Percentiles rank a stretch among this genome's conserved stretches.
phyloP scores from a whole-genome alignment of 2,329 filamentous ascomycete genomes.

The Torrubiella hemipterigena region DNA sequence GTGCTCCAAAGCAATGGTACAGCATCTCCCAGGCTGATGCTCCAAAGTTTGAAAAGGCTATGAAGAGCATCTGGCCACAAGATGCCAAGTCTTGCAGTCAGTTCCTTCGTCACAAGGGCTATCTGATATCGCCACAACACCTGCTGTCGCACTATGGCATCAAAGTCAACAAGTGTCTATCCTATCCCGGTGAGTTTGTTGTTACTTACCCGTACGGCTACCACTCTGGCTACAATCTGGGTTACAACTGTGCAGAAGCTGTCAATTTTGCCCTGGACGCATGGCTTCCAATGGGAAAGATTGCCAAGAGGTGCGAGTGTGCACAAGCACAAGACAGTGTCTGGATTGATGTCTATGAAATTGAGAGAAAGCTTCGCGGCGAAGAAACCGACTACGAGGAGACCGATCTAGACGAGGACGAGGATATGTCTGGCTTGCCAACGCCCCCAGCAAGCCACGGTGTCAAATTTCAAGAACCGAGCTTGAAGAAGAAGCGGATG shows the following conservation, averaged over 20 bases:
- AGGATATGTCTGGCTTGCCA: slow-evolving; percentile 55
- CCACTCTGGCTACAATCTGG: slow-evolving; percentile 93
- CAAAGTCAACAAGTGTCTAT: slow-evolving; percentile 89
- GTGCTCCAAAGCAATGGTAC: slow-evolving; percentile 98
- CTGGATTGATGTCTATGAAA: slow-evolving; percentile 94
- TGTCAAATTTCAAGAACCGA: slow-evolving; percentile 48
- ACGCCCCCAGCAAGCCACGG: slow-evolving; percentile 68
- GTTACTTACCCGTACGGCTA: slow-evolving; percentile 98
- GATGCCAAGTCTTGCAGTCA: slow-evolving; percentile 94
- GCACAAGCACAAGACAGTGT: slow-evolving; percentile 92
- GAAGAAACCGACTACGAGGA: slow-evolving; percentile 79
- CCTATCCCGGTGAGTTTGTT: slow-evolving; percentile 94
- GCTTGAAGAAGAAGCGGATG: slow-evolving; percentile 46
- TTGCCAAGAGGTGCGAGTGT: slow-evolving; percentile 94
- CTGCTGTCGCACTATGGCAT: slow-evolving; percentile 84
- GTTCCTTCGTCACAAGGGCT: slow-evolving; percentile 94
- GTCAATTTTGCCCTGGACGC: slow-evolving; percentile 96
- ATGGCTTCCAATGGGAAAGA: slow-evolving; percentile 89
- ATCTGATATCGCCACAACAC: slow-evolving; percentile 84
- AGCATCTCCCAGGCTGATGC: slow-evolving; percentile 96
- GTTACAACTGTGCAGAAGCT: slow-evolving; percentile 97
- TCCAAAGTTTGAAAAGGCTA: slow-evolving; percentile 81
- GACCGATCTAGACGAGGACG: slow-evolving; percentile 54
- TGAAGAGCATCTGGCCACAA: slow-evolving; percentile 89
- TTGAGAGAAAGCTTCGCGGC: slow-evolving; percentile 85